phyloP scores from a whole-genome alignment of 495 filamentous ascomycete species.

The Amphirosellinia nigrospora region DNA sequence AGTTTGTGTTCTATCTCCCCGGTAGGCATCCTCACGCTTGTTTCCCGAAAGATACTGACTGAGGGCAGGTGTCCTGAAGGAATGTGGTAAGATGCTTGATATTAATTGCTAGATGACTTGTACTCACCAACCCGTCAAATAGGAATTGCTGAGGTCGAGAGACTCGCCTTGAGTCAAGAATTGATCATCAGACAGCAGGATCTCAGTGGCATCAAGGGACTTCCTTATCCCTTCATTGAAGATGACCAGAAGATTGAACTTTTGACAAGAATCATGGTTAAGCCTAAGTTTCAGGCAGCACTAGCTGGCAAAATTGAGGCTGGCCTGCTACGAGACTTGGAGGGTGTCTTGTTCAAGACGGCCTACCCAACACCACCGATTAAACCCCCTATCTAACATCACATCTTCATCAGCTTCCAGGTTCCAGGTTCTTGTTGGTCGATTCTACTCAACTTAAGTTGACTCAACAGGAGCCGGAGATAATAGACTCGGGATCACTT shows the following conservation, averaged over 20 bases:
- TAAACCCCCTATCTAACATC: background rate
- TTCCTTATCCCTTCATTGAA: slow-evolving; percentile 19
- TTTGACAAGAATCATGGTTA: slow-evolving; percentile 28
- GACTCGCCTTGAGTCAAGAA: background rate
- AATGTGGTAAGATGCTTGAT: slow-evolving; percentile 12
- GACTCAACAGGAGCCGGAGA: background rate
- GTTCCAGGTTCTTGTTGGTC: background rate
- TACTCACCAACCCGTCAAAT: background rate
- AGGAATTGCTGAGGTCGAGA: slow-evolving; percentile 13
- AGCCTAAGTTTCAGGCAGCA: slow-evolving; percentile 21
- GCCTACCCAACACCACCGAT: slow-evolving; percentile 32
- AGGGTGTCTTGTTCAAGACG: slow-evolving; percentile 34
- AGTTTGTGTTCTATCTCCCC: background rate
- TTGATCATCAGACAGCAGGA: background rate
- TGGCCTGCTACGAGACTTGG: slow-evolving; percentile 21
- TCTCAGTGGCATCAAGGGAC: background rate
- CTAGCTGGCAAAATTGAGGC: slow-evolving; percentile 16
- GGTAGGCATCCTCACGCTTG: background rate
- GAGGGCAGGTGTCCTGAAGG: background rate
- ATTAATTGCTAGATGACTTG: background rate
- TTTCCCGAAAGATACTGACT: background rate
- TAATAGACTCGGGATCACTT: too few relatives aligned
- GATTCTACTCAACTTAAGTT: background rate
- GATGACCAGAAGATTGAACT: slow-evolving; percentile 25
- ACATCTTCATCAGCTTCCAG: background rate